Conservation (phyloP, 1,284 basidiomycete species). For the Fomes fomentarius region DNA sequence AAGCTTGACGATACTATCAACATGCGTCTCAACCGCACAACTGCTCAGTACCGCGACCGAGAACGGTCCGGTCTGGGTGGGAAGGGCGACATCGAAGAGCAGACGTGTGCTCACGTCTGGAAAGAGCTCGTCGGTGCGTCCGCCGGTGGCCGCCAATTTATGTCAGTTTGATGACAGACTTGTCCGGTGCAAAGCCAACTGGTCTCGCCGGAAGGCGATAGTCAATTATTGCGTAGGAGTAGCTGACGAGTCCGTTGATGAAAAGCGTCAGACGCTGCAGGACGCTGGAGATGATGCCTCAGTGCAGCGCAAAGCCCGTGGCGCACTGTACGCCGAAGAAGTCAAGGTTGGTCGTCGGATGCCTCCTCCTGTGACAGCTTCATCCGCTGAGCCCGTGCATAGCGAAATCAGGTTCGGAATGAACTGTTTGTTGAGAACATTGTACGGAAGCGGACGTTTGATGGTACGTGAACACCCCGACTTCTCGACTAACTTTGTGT, state of each 20-base stretch:
- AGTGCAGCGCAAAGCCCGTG: slow-evolving; percentile 52
- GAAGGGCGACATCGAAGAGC: slow-evolving; percentile 60
- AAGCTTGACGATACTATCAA: slow-evolving; percentile 83
- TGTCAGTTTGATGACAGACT: neutral
- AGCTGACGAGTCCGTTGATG: slow-evolving; percentile 66
- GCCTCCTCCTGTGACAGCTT: slow-evolving; percentile 17
- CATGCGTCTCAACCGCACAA: slow-evolving; percentile 84
- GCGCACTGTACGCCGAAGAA: slow-evolving; percentile 68
- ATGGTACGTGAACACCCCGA: slow-evolving; percentile 54
- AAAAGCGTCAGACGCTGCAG: slow-evolving; percentile 56
- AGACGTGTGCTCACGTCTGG: slow-evolving; percentile 83
- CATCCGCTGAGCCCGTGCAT: slow-evolving; percentile 10
- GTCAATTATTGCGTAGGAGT: slow-evolving; percentile 80
- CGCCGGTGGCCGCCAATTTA: slow-evolving; percentile 3
- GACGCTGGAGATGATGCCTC: slow-evolving; percentile 46
- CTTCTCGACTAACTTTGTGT: slow-evolving; percentile 13
- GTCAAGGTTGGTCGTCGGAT: slow-evolving; percentile 62
- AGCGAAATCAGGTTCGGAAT: slow-evolving; percentile 82
- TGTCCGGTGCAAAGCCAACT: slow-evolving; percentile 62
- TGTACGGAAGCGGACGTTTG: slow-evolving; percentile 74
- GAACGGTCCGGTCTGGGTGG: slow-evolving; percentile 49
- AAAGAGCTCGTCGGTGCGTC: slow-evolving; percentile 78
- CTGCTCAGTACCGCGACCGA: slow-evolving; percentile 77
- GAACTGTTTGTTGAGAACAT: slow-evolving; percentile 83
- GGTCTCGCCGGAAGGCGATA: slow-evolving; percentile 80